Evolutionary conservation across 768 basidiomycete genomes (phyloP), one percentile per base, ranked within the genome.

Genomic region (Boletus eberwhitei): DNA sequence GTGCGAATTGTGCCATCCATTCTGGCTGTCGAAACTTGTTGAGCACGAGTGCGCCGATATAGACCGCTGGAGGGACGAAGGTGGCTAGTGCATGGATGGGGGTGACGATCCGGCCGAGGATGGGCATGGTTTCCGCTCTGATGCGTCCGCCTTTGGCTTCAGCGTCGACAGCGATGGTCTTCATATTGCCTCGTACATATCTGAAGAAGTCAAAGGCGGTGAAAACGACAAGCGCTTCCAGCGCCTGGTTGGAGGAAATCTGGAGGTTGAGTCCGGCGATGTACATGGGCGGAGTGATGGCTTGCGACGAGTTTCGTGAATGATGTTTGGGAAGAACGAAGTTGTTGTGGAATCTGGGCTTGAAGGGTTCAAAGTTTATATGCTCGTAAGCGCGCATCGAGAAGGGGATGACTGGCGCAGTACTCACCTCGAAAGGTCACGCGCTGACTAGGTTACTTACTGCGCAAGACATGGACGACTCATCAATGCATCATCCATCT

Each of bases 11-110:
- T 26, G 40, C 9, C 48, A 69, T 58, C 70, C 70, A 73, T 16
- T 46, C 50, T 9, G 67, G 69, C 52, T 69, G 66, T 21, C 57
- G 52, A 26, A 72, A 38, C 11, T 57, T 26, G 40, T 67, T 66
- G 26, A 59, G 26, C 3, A 54, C 55, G 34, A 71, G 50, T 11
- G 52, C 55, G n/a, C 48, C 53, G 36, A 66, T 41, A 21, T 68
- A 71, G 8, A 63, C 47, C 4, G 50, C 24, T 3, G 68, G 66
- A 8, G 64, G 51, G 39, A 58, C 5, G 24, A 60, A 35, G 31
- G 45, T 14, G 8, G 59, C 61, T 0, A 58, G 14, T 7, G 26
- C 40, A 9, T 65, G 65, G 24, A 67, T 46, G 1, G 57, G 54
- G 13, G 64, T 64, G 37, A 67, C 24, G 42, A 68, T 34, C 52